Percentiles rank a stretch among this genome's conserved stretches.
phyloP scores from a whole-genome alignment of 1,284 basidiomycete genomes.

The Heliocybe sulcata region DNA sequence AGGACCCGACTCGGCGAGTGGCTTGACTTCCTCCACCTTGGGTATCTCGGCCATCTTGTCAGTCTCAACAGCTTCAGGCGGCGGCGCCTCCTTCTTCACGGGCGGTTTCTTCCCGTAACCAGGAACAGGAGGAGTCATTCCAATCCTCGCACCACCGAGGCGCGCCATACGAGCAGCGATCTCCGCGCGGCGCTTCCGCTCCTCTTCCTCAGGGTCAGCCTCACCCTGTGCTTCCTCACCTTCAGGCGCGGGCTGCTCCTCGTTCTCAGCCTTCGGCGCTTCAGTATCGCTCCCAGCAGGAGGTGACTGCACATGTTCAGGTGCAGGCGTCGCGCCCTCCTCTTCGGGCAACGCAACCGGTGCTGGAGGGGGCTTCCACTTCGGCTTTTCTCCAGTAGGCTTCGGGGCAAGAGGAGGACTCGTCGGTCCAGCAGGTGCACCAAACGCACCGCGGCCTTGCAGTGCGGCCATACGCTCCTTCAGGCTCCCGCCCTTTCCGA shows the following conservation, averaged over 20 bases:
- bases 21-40: not conserved
- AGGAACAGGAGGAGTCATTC: slow-evolving; percentile 68
- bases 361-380: slow-evolving; percentile 70
- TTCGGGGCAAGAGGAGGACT: slow-evolving; percentile 44
- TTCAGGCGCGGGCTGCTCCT: slow-evolving; percentile 23
- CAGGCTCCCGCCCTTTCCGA: slow-evolving; percentile 65
- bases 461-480: slow-evolving; percentile 92
- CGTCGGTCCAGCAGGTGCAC: slow-evolving; percentile 35
- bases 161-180: slow-evolving; percentile 88
- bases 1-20: not conserved
- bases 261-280: slow-evolving; percentile 15
- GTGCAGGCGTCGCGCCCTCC: slow-evolving; percentile 6
- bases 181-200: slow-evolving; percentile 69
- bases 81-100: slow-evolving; percentile 27
- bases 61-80: not conserved
- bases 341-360: slow-evolving; percentile 9
- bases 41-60: not conserved
- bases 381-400: slow-evolving; percentile 63
- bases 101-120: slow-evolving; percentile 52
- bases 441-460: slow-evolving; percentile 74
- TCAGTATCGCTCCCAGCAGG: not conserved
- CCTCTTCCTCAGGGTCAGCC: slow-evolving; percentile 67
- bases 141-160: slow-evolving; percentile 79
- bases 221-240: slow-evolving; percentile 38
- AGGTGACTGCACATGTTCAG: slow-evolving; percentile 1